Evolutionary conservation across 176 grass and related monocot species (phyloP), one percentile per base, ranked within the genome.

Genomic region (Chrysopogon serrulatus): DNA sequence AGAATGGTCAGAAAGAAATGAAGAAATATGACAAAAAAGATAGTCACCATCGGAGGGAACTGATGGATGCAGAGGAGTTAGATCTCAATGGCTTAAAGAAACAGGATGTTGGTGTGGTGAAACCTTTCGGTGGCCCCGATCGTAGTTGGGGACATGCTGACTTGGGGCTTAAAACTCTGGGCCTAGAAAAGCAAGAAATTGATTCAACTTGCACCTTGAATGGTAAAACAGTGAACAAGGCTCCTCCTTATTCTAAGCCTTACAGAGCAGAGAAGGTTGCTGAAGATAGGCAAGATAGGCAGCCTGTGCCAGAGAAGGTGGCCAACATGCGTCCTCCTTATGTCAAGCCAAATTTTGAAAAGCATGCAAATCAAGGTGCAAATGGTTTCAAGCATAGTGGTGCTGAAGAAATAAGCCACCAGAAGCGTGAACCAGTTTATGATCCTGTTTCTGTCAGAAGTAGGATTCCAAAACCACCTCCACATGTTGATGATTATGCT

Each of bases 191-290:
- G 26, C 73, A 92, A 85, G 87, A 42, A 71, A 64, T 63, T 32
- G 89, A 82, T 72, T 67, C 87, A 69, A 32, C 21, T 65, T 69
- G 12, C 44, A 65, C 80, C 51, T 89, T 78, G 35, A 86, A 90
- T 69, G 88, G 82, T 60, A 87, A 93, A 84, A 19, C 82, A 86
- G 56, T 65, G 44, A 91, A 89, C 68, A 93, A 79, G 77, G 79
- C 47, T 90, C 90, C 92, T 87, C 88, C 89, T 28, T 93, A 93
- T 84, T 91, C 91, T 79, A 93, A 96, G 61, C 83, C 84, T 17
- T 75, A 86, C 77, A 83, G 70, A 81, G 59, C 60, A 64, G 80
- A 72, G 32, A 89, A 84, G 39, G 47, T n/a, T 61, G 69, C 77
- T 80, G 85, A 94, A 84, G 91, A 92, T 59, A 82, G 71, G 57